A percentile compares a stretch with the other conserved stretches of the same genome.
Evolutionary conservation across 164 flowering plant species (phyloP).

Genomic region (Piper betle): DNA sequence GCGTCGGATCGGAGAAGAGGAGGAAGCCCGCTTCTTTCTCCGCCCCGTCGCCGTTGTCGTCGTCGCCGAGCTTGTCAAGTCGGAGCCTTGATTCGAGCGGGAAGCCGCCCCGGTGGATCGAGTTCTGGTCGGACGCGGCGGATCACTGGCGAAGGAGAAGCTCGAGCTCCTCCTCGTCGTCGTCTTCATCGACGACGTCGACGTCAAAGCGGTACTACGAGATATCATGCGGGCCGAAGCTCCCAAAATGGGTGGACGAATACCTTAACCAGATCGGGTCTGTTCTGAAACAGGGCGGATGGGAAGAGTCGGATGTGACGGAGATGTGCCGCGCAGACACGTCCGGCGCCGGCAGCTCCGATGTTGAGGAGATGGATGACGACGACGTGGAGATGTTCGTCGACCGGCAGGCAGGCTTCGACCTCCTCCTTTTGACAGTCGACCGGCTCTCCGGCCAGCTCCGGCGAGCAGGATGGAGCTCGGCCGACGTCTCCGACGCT

Average conservation of each 20-base stretch:
- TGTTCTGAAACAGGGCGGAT: slow-evolving; percentile 72
- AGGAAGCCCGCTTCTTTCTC: slow-evolving; percentile 45
- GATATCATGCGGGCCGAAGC: slow-evolving; percentile 22
- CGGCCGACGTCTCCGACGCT: slow-evolving; percentile 82
- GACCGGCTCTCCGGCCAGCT: slow-evolving; percentile 66
- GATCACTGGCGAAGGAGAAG: slow-evolving; percentile 49
- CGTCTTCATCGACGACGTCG: slow-evolving; percentile 20
- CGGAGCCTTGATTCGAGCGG: slow-evolving; percentile 43
- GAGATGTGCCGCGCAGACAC: slow-evolving; percentile 29
- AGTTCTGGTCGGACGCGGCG: slow-evolving; percentile 96
- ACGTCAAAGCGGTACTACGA: slow-evolving; percentile 56
- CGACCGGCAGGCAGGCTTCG: slow-evolving; percentile 66
- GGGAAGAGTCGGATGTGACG: slow-evolving; percentile 71
- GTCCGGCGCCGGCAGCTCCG: background rate
- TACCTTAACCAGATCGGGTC: slow-evolving; percentile 60
- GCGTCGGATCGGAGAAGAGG: slow-evolving; percentile 21
- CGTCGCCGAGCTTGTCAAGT: slow-evolving; percentile 32
- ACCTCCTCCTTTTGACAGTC: slow-evolving; percentile 61
- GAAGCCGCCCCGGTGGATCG: slow-evolving; percentile 83
- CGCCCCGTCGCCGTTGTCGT: slow-evolving; percentile 29
- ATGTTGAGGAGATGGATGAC: slow-evolving; percentile 31
- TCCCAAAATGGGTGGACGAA: slow-evolving; percentile 69
- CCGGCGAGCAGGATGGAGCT: slow-evolving; percentile 87
- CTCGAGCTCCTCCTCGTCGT: slow-evolving; percentile 31
- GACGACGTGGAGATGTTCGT: slow-evolving; percentile 29